These are phyloP conservation scores for Microbotryum intermedium DNA, from an alignment of 1,284 basidiomycete genomes.

Conservation along the genomic window DNA sequence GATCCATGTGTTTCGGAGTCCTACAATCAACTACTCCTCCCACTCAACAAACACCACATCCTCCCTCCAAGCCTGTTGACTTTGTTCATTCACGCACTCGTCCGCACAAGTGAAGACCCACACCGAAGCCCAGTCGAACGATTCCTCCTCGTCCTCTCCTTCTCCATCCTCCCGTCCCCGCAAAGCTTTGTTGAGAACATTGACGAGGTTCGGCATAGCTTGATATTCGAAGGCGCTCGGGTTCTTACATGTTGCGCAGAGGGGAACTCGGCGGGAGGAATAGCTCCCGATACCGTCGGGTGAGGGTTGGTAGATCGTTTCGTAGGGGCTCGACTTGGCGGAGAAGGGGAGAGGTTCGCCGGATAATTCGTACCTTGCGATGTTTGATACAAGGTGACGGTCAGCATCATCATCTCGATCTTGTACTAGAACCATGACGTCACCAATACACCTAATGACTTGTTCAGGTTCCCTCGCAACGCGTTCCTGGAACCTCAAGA, in stretches of 20 bases:
- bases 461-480: slow-evolving; percentile 60
- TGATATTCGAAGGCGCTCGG: slow-evolving; percentile 70
- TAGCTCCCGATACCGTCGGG: slow-evolving; percentile 31
- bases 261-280: slow-evolving; percentile 40
- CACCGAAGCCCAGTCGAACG: slow-evolving; percentile 77
- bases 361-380: slow-evolving; percentile 63
- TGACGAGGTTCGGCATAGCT: slow-evolving; percentile 77
- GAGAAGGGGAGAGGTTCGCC: slow-evolving; percentile 66
- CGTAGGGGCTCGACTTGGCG: slow-evolving; percentile 54
- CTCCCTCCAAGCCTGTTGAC: slow-evolving; percentile 52
- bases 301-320: slow-evolving; percentile 56
- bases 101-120: slow-evolving; percentile 66
- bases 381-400: too few species aligned
- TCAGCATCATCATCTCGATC: background rate
- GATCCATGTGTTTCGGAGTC: too few species aligned
- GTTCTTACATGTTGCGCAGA: slow-evolving; percentile 54
- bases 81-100: slow-evolving; percentile 53
- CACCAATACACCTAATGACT: slow-evolving; percentile 56
- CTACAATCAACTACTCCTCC: too few species aligned
- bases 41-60: slow-evolving; percentile 64
- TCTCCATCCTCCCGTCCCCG: slow-evolving; percentile 47
- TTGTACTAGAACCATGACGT: background rate
- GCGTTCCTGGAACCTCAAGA: slow-evolving; percentile 65
- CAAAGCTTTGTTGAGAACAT: slow-evolving; percentile 53
- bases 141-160: slow-evolving; percentile 37